Conservation (phyloP, 768 basidiomycete species). For the Rubroboletus satanas region DNA sequence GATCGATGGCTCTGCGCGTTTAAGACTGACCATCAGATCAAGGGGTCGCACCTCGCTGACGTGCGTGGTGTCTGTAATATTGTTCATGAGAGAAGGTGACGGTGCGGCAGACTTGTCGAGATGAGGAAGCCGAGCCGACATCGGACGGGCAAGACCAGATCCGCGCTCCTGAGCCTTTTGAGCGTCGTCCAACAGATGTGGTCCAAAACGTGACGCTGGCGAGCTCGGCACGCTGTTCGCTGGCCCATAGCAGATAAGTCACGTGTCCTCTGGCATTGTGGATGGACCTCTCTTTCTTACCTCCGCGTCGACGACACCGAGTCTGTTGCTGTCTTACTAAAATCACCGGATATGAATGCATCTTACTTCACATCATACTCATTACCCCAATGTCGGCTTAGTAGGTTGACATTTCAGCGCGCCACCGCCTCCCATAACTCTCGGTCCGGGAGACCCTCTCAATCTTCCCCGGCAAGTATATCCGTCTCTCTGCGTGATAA, state of each 20-base stretch:
- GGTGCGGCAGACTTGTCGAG: constrained; percentile 6
- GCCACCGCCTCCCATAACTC: background rate
- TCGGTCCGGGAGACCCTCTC: background rate
- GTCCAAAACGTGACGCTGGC: too few species aligned
- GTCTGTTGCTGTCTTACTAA: background rate
- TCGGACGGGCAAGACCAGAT: background rate
- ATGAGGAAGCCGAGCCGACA: constrained; percentile 8
- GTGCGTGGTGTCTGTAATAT: constrained; percentile 4
- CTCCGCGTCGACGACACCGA: background rate
- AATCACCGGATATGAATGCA: background rate
- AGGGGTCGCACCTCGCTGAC: constrained; percentile 32
- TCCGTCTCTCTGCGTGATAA: background rate
- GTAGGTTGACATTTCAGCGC: background rate
- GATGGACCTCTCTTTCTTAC: background rate
- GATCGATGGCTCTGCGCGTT: constrained; percentile 65
- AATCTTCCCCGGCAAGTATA: background rate
- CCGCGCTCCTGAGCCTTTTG: background rate
- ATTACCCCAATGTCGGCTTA: background rate
- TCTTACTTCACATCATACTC: background rate
- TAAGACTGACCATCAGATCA: constrained; percentile 60
- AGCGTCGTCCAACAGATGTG: background rate
- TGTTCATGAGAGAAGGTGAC: background rate
- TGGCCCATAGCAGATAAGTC: background rate
- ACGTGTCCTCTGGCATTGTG: constrained; percentile 2
- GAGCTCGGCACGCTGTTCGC: too few species aligned